These are phyloP conservation scores for Sugiyamaella americana DNA, from an alignment of 805 yeast genomes.

Conservation along the genomic window DNA sequence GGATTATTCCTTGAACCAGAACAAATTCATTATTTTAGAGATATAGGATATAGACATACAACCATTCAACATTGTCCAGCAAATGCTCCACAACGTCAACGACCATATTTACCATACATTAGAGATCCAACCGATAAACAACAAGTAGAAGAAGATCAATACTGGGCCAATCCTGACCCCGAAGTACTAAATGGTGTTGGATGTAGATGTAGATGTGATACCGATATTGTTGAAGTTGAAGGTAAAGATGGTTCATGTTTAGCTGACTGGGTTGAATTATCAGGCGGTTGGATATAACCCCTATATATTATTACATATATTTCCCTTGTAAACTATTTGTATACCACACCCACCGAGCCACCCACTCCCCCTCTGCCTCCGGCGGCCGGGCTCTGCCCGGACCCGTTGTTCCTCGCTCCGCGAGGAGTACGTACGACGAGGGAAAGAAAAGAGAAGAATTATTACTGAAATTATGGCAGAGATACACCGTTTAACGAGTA, in stretches of 20 bases:
- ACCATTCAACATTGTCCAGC: conserved; percentile 78
- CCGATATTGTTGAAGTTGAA: conserved; percentile 31
- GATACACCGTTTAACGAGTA: no score
- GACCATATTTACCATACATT: conserved; percentile 32
- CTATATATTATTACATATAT: no score
- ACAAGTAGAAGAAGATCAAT: conserved; percentile 33
- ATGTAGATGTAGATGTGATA: conserved; percentile 81
- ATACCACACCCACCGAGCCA: no score
- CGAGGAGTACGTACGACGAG: no score
- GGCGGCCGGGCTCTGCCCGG: no score
- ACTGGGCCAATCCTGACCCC: conserved; percentile 36
- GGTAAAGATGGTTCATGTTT: conserved; percentile 31
- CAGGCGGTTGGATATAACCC: conserved; percentile 28
- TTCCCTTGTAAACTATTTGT: no score
- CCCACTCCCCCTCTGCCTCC: no score
- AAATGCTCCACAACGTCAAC: conserved; percentile 50
- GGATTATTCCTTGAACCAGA: conserved; percentile 63
- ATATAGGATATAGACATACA: conserved; percentile 84
- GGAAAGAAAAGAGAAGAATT: no score
- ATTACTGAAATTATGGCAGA: no score
- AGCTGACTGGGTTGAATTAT: conserved; percentile 29
- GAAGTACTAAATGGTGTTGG: conserved; percentile 54
- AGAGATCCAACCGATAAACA: conserved; percentile 32
- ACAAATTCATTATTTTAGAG: conserved; percentile 85
- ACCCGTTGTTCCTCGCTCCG: no score